Evolutionary conservation across 352 stramenopile genomes (phyloP).

Genomic region (Pythium insidiosum): DNA sequence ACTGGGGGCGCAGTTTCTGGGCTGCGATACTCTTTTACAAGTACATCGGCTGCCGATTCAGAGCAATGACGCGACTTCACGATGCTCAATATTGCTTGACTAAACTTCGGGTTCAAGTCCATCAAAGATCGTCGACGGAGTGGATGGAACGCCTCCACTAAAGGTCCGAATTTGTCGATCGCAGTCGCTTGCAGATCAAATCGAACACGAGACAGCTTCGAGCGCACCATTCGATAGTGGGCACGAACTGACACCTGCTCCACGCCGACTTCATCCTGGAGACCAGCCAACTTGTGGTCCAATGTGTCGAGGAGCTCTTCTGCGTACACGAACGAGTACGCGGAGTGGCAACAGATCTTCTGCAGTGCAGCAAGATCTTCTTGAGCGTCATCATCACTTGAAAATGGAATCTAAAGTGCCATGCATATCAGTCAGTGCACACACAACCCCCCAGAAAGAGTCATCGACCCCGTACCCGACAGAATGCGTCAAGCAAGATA

Average conservation of each 20-base stretch:
- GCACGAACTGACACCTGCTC: no score
- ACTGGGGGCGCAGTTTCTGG: conserved; percentile 43
- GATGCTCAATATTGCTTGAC: conserved; percentile 67
- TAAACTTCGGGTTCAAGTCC: conserved; percentile 44
- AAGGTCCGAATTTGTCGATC: conserved; percentile 49
- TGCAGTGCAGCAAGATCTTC: conserved; percentile 67
- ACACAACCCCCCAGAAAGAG: not conserved
- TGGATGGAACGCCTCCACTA: conserved; percentile 67
- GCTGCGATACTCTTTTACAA: conserved; percentile 63
- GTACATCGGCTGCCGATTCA: conserved; percentile 37
- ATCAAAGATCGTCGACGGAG: conserved; percentile 58
- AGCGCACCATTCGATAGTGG: conserved; percentile 49
- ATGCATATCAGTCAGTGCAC: not conserved
- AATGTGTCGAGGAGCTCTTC: conserved; percentile 69
- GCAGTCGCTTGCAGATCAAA: conserved; percentile 72
- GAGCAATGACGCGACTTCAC: conserved; percentile 71
- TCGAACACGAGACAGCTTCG: conserved; percentile 62
- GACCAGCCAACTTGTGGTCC: conserved; percentile 53
- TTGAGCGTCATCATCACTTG: conserved; percentile 66
- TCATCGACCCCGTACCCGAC: conserved; percentile 25
- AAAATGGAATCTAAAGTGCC: conserved; percentile 63
- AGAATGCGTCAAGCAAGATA: conserved; percentile 68
- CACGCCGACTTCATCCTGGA: no score
- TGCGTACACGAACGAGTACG: conserved; percentile 78
- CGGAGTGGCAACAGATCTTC: conserved; percentile 81